Base-by-base conservation (phyloP, 352 stramenopile genomes). In the Pythium biforme region DNA sequence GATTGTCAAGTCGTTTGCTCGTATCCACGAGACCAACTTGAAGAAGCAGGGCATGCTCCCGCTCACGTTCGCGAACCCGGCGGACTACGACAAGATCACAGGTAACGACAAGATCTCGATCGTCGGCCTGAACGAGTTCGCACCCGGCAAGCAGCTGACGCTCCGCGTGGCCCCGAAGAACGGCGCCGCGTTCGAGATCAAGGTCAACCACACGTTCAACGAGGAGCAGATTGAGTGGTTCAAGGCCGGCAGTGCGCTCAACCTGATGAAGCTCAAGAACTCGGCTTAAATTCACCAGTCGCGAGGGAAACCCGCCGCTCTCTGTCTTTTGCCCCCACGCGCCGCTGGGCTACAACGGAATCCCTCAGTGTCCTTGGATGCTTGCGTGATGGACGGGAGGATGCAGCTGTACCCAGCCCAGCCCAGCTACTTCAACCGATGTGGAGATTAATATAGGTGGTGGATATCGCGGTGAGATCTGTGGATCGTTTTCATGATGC, bases 21-120 rank as follows among this genome's bases (percentile, higher is more conserved):
- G 92, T 75, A 98, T 98, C 69, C 92, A 98, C 82, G 92, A 98
- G 79, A 98, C 92, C 31, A 98, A 98, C 81, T 73, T 98, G 70
- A 98, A 98, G 88, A 98, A 98, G 87, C 92, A 98, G 76, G 92
- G 92, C 68, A 97, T 98, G 89, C 84, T 98, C 15, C 87, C 90
- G 40, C 77, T 98, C 56, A 96, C 86, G 56, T 98, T 98, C 71
- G 89, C 83, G 25, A 90, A 97, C 84, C 88, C 89, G 48, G 74
- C 80, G 17, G 92, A 98, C 82, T 98, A 98, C 70, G 89, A 97
- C 76, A 88, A 89, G 74, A 96, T 98, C 72, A 88, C 77, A 39
- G 92, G 90, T 55, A 93, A 91, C 63, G 89, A 97, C 84, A 96
- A 94, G 82, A 78, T 97, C 55, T 86, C 86, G 66, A 97, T 97